Percentiles rank a stretch among this genome's conserved stretches.
Conservation (phyloP, 1,139 yeast species). For the Yamadazyma membranifaciens region DNA sequence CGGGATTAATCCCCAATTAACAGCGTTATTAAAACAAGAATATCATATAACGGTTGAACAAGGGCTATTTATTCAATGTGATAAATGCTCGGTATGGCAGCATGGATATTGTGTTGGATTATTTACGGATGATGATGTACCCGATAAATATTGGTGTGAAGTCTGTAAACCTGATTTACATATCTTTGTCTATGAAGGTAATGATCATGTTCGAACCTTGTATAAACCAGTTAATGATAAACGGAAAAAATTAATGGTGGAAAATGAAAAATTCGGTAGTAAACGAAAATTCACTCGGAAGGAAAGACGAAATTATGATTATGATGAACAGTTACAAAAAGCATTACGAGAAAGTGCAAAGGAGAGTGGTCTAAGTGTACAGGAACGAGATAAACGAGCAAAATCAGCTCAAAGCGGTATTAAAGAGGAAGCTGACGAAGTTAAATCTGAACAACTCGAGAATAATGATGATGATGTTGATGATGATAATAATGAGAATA, state of each 20-base stretch:
- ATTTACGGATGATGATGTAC: conserved; percentile 67
- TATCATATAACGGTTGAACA: conserved; percentile 67
- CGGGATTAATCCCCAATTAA: conserved; percentile 38
- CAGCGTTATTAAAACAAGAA: conserved; percentile 44
- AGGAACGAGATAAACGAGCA: conserved; percentile 7
- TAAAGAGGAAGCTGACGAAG: conserved; percentile 5
- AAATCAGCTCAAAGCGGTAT: conserved; percentile 4
- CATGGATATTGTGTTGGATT: conserved; percentile 95
- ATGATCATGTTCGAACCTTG: conserved; percentile 39
- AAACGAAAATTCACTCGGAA: conserved; percentile 24
- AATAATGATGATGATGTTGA: conserved; percentile 11
- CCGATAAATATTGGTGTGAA: conserved; percentile 94
- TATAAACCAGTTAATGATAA: conserved; percentile 49
- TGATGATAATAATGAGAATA: conserved; percentile 2
- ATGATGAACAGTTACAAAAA: conserved; percentile 65
- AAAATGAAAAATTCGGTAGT: conserved; percentile 47
- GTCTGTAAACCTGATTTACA: conserved; percentile 83
- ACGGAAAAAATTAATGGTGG: conserved; percentile 49
- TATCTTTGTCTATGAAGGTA: conserved; percentile 37
- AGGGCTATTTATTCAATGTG: conserved; percentile 87
- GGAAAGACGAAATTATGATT: conserved; percentile 44
- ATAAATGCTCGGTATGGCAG: conserved; percentile 93
- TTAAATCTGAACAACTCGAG: conserved; percentile 8
- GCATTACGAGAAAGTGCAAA: conserved; percentile 72
- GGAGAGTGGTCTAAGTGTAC: conserved; percentile 19